Conservation (phyloP, 441 rosid genomes). For the Capsella rubella region DNA sequence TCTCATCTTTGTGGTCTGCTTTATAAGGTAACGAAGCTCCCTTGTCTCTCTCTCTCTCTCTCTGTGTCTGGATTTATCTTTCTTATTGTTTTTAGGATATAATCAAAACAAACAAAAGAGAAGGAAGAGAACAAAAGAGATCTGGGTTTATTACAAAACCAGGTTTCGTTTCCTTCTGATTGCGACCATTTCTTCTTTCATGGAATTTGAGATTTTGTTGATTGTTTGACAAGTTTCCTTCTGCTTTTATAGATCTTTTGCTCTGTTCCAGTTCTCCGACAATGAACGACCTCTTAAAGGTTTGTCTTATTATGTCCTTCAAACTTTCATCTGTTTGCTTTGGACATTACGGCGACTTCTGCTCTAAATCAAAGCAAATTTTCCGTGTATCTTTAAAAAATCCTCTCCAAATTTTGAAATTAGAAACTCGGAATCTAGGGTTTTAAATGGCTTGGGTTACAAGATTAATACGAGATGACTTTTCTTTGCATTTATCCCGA, state of each 20-base stretch:
- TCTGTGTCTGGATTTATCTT: background rate
- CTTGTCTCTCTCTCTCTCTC: background rate
- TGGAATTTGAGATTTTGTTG: conserved; percentile 14
- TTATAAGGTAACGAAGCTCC: conserved; percentile 37
- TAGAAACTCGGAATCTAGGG: conserved; percentile 12
- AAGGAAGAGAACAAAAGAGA: conserved; percentile 31
- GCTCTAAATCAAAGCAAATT: conserved; percentile 41
- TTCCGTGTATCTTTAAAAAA: background rate
- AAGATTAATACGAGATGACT: background rate
- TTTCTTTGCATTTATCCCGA: background rate
- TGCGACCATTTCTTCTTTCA: background rate
- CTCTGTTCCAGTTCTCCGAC: conserved; percentile 46
- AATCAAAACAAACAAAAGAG: background rate
- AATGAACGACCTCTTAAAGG: conserved; percentile 93
- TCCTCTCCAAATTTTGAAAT: background rate
- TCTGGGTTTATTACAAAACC: conserved; percentile 45
- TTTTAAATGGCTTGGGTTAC: conserved; percentile 32
- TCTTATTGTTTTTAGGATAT: conserved; percentile 2
- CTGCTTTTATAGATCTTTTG: conserved; percentile 24
- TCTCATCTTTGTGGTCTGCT: conserved; percentile 28
- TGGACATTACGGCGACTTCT: conserved; percentile 21
- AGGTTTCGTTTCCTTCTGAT: conserved; percentile 31
- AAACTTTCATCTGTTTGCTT: conserved; percentile 8
- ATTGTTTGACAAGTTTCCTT: conserved; percentile 42
- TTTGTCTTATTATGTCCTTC: conserved; percentile 31